These are phyloP conservation scores for Pleurotus giganteus DNA, from an alignment of 768 basidiomycete genomes.

Conservation along the genomic window DNA sequence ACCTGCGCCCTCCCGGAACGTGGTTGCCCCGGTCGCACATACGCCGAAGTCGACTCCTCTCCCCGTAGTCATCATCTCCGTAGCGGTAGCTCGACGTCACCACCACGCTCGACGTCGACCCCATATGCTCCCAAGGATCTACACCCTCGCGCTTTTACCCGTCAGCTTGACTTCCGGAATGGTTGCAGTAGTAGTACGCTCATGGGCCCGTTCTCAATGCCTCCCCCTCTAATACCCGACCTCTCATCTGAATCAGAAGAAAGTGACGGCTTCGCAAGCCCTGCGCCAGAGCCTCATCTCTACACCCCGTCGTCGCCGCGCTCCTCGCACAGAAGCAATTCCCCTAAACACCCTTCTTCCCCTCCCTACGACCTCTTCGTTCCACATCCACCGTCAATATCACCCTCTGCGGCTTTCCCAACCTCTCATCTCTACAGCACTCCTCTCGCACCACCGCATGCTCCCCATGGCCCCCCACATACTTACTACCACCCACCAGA, in stretches of 20 bases:
- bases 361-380: slow-evolving; percentile 2
- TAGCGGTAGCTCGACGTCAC: slow-evolving; percentile 7
- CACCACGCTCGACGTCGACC: slow-evolving; percentile 15
- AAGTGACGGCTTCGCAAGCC: slow-evolving; percentile 49
- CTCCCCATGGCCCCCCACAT: neutral
- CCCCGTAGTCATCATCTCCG: neutral
- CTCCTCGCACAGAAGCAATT: neutral
- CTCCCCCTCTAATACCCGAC: slow-evolving; percentile 59
- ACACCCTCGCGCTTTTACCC: slow-evolving; percentile 42
- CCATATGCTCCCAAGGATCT: slow-evolving; percentile 34
- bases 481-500: neutral
- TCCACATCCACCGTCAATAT: neutral
- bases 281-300: slow-evolving; percentile 26
- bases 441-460: slow-evolving; percentile 4
- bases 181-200: slow-evolving; percentile 10
- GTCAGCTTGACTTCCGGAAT: slow-evolving; percentile 14
- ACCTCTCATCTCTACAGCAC: slow-evolving; percentile 1
- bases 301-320: slow-evolving; percentile 4
- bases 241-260: slow-evolving; percentile 65
- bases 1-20: slow-evolving; percentile 75
- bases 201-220: slow-evolving; percentile 23
- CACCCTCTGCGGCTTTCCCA: slow-evolving; percentile 1
- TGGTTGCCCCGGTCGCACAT: slow-evolving; percentile 73
- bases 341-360: neutral
- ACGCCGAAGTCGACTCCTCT: slow-evolving; percentile 43